phyloP scores from a whole-genome alignment of 2,329 filamentous ascomycete genomes.

The Fusarium sambucinum region DNA sequence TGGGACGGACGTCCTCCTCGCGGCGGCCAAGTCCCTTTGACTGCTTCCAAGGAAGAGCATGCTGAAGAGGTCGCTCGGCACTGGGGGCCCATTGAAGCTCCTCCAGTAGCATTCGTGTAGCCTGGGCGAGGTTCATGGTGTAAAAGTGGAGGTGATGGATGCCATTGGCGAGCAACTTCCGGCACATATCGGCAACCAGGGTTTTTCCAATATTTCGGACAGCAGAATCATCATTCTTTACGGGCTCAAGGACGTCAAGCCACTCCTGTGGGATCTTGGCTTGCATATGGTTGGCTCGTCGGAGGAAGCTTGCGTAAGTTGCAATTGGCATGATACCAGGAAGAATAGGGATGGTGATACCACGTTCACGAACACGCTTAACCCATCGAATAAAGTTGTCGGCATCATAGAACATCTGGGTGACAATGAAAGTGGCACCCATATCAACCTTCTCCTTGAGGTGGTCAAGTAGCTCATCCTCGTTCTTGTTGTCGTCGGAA shows the following conservation, averaged over 20 bases:
- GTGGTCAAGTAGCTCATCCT: constrained; percentile 87
- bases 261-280: constrained; percentile 84
- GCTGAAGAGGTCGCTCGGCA: constrained; percentile 81
- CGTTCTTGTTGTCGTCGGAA: constrained; percentile 90
- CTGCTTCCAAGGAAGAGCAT: constrained; percentile 95
- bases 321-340: constrained; percentile 91
- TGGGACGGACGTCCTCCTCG: constrained; percentile 94
- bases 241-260: constrained; percentile 84
- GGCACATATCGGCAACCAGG: constrained; percentile 90
- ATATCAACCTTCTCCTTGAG: constrained; percentile 97
- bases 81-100: constrained; percentile 87
- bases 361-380: constrained; percentile 83
- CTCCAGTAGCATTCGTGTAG: constrained; percentile 93
- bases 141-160: constrained; percentile 96
- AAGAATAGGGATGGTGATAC: constrained; percentile 85
- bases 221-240: constrained; percentile 96
- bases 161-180: constrained; percentile 83
- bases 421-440: constrained; percentile 93
- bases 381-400: constrained; percentile 97
- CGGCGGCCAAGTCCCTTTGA: constrained; percentile 89
- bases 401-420: constrained; percentile 99
- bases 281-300: constrained; percentile 91
- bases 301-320: constrained; percentile 92
- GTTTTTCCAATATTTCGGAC: constrained; percentile 90
- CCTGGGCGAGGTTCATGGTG: constrained; percentile 98